Base-by-base conservation (phyloP, 1,284 basidiomycete species). In the Boletus sp. region DNA sequence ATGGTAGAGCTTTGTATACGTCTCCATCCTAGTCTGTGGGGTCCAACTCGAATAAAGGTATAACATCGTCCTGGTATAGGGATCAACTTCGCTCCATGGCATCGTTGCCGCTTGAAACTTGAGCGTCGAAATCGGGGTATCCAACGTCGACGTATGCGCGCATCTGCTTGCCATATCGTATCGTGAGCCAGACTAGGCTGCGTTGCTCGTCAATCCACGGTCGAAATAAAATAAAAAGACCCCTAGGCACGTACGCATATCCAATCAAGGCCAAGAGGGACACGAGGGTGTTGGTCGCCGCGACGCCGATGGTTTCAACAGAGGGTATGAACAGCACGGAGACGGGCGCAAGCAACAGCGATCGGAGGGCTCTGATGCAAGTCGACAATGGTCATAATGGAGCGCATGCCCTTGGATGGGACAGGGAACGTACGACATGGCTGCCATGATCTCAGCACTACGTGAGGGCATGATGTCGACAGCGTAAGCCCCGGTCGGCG, bases 381-480 rank as follows among this genome's bases (percentile, higher is more conserved):
- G 10, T 26, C 25, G 25, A 29, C 27, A 29, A 12, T 13, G 12
- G 6, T 29, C 27, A 14, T 29, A 12, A 29, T 29, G 10, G 27
- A 29, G 27, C 12, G 27, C 27, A 13, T 29, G 13, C 1, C 5
- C 5, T 29, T 29, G 12, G 12, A 13, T 29, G 13, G 12, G 13
- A 14, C 5, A n/a, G 57, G 17, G 25, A 20, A 58, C 54, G 26
- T 37, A 74, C 76, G 59, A 64, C 27, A 62, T 66, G 0, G 72
- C 75, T 1, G 72, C 75, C 51, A 71, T 72, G 14, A 74, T 70
- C 54, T 84, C 79, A 0, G 80, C 77, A 48, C 76, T 77, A 14
- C 72, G 66, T 4, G 62, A 57, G 35, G 77, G 78, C 58, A 80
- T 59, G 12, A 77, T 62, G 53, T 84, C 83, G 14, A 84, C 76